A percentile compares a stretch with the other conserved stretches of the same genome.
phyloP scores from a whole-genome alignment of 2,329 filamentous ascomycete genomes.

The Ophiosphaerella narmari region DNA sequence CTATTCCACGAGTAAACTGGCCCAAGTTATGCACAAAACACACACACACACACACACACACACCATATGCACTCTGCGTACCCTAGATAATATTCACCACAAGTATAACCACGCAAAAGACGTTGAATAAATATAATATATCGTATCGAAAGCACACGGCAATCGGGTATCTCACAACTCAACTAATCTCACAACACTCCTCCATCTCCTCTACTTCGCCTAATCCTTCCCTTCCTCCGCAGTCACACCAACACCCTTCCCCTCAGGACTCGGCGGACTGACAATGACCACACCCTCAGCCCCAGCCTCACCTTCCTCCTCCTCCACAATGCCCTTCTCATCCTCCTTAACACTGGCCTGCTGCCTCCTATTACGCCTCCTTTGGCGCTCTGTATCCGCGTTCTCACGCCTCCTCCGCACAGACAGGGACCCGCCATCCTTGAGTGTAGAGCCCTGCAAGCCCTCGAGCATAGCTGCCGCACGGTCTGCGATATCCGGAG shows the following conservation, averaged over 20 bases:
- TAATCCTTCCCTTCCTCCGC: too few species aligned
- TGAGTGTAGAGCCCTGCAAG: conserved; percentile 66
- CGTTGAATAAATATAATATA: too few species aligned
- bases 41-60: too few species aligned
- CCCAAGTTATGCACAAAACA: too few species aligned
- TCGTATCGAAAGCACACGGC: too few species aligned
- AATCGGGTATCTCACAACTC: too few species aligned
- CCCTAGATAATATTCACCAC: too few species aligned
- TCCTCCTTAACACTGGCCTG: conserved; percentile 37
- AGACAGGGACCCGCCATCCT: conserved; percentile 52
- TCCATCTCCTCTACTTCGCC: too few species aligned
- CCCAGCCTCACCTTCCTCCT: conserved; percentile 11
- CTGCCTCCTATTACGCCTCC: conserved; percentile 64
- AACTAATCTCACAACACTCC: too few species aligned
- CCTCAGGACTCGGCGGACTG: conserved; percentile 44
- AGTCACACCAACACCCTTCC: conserved; percentile 11
- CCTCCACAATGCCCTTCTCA: conserved; percentile 9
- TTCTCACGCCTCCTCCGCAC: conserved; percentile 72
- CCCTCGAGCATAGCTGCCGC: conserved; percentile 84
- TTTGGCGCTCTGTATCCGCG: conserved; percentile 76
- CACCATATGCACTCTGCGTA: too few species aligned
- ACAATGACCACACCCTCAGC: conserved; percentile 34
- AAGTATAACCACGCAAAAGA: too few species aligned
- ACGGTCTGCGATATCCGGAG: conserved; percentile 77
- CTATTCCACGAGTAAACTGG: too few species aligned